Evolutionary conservation across 495 filamentous ascomycete species (phyloP), one percentile per base, ranked within the genome.

Genomic region (Penicillium soppii): DNA sequence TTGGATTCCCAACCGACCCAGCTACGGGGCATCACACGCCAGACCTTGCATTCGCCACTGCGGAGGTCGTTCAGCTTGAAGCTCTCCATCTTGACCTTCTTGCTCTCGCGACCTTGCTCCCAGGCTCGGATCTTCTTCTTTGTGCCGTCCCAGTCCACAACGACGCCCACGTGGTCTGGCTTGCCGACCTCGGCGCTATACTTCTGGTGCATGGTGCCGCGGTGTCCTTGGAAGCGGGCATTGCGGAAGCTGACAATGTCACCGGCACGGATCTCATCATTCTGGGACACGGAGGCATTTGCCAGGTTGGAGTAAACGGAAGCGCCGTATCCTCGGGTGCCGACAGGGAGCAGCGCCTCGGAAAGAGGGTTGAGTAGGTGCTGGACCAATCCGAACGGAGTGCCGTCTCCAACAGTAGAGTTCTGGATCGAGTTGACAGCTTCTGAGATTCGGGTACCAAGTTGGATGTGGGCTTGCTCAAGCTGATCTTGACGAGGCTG

Each of bases 141-240:
- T 21, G 91, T 96, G 25, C 94, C 94, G 67, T 98, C 94, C 94
- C 94, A 98, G 65, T 98, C 94, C 9, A 91, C 81, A n/a, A 97
- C 92, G n/a, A 98, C 76, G 3, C 81, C 95, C 1, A 97, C 94
- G 68, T 98, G 94, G 58, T 96, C 92, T 4, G 89, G 88, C 61
- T 88, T 91, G 40, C 94, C 94, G 0, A 96, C 90, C 53, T 98
- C 94, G 29, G 82, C 71, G 44, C 73, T 85, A 63, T 98, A 98
- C 70, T 97, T 97, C 56, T 88, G 85, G 61, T 96, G 91, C 87
- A 98, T 89, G 8, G 90, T 81, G 3, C 94, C 94, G 53, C 91
- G 89, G 66, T 98, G 95, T 25, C 94, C 94, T 65, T 97, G 90
- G 73, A 98, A 97, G 58, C 85, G 89, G 10, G 92, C 89, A 52